These are phyloP conservation scores for Claviceps pazoutovae DNA, from an alignment of 2,329 filamentous ascomycete species.

Conservation along the genomic window DNA sequence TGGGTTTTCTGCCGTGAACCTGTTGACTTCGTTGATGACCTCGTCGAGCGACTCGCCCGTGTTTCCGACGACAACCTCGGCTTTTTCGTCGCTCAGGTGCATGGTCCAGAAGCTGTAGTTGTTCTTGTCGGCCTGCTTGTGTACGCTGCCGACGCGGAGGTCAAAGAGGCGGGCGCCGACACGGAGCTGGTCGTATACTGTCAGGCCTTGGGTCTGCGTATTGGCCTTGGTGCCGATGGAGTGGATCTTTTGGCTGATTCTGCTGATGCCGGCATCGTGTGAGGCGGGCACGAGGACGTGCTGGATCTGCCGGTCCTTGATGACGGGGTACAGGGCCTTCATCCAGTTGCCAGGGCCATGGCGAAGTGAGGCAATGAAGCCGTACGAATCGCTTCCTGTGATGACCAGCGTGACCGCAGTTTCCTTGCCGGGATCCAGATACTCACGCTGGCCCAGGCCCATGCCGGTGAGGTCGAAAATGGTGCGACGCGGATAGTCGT, in stretches of 20 bases:
- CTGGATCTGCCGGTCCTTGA: conserved; percentile 25
- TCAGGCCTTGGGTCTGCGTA: conserved; percentile 30
- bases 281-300: conserved; percentile 33
- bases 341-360: conserved; percentile 20
- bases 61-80: conserved; percentile 26
- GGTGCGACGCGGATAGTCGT: conserved; percentile 13
- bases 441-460: conserved; percentile 20
- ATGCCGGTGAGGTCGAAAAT: conserved; percentile 18
- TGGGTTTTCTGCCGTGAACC: conserved; percentile 27
- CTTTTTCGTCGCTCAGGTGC: conserved; percentile 23
- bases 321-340: conserved; percentile 17
- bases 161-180: conserved; percentile 34
- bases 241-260: conserved; percentile 20
- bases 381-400: conserved; percentile 19
- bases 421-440: conserved; percentile 17
- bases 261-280: conserved; percentile 35
- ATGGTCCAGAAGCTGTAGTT: conserved; percentile 25
- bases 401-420: conserved; percentile 20
- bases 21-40: conserved; percentile 29
- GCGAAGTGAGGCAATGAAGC: conserved; percentile 17
- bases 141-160: conserved; percentile 24
- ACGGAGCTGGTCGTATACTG: conserved; percentile 30
- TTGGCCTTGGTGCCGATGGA: conserved; percentile 25
- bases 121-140: conserved; percentile 7
- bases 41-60: conserved; percentile 30